These are phyloP conservation scores for Phytophthora vignae DNA, from an alignment of 352 stramenopile genomes.

Conservation along the genomic window DNA sequence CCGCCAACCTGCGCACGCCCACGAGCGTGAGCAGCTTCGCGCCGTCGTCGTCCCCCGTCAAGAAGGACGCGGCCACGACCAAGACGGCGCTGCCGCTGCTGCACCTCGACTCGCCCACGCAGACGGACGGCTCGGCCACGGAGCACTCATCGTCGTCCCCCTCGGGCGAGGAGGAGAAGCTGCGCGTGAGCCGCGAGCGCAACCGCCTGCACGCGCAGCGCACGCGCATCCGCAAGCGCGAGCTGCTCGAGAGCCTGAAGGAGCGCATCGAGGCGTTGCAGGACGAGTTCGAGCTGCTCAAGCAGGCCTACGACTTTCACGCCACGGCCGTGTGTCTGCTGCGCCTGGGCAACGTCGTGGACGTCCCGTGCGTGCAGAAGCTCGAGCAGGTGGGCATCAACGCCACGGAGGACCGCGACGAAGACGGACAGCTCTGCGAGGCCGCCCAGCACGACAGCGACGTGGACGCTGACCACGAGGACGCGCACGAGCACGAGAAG, in stretches of 20 bases:
- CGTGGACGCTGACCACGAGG: conserved; percentile 37
- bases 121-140: conserved; percentile 23
- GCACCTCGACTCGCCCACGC: conserved; percentile 52
- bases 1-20: conserved; percentile 55
- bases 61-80: conserved; percentile 54
- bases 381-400: conserved; percentile 62
- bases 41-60: conserved; percentile 67
- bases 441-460: conserved; percentile 45
- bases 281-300: conserved; percentile 68
- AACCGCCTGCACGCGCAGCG: conserved; percentile 82
- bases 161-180: conserved; percentile 61
- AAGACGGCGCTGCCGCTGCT: conserved; percentile 46
- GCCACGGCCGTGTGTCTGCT: conserved; percentile 73
- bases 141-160: conserved; percentile 9
- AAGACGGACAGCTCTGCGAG: conserved; percentile 38
- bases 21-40: conserved; percentile 63
- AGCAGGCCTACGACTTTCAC: conserved; percentile 82
- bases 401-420: conserved; percentile 48
- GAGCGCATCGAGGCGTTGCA: conserved; percentile 71
- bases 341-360: conserved; percentile 48
- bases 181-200: conserved; percentile 76
- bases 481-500: conserved; percentile 57
- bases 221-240: conserved; percentile 78
- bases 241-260: conserved; percentile 79
- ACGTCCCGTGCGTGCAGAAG: conserved; percentile 55